phyloP scores from a whole-genome alignment of 1,284 basidiomycete genomes.

The Sporisorium sorghi region DNA sequence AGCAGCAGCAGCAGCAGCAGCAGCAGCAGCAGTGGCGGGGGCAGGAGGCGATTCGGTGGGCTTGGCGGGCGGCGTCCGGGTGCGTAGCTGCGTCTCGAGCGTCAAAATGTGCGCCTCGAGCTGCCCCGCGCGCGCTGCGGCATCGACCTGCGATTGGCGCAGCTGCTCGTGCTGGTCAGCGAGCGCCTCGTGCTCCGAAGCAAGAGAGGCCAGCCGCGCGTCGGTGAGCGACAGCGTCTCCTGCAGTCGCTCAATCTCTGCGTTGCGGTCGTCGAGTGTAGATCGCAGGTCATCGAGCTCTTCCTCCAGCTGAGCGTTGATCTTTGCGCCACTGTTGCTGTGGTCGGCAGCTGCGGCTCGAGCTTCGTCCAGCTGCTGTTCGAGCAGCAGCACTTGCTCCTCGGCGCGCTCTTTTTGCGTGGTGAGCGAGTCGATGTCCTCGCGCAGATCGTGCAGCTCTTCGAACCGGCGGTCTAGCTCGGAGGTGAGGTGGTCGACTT shows the following conservation, averaged over 20 bases:
- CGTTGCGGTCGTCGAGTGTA: constrained; percentile 11
- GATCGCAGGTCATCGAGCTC: constrained; percentile 7
- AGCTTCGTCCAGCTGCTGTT: constrained; percentile 17
- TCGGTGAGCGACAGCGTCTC: constrained; percentile 32
- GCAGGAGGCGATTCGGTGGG: not conserved
- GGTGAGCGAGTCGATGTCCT: constrained; percentile 14
- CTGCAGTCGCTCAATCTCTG: constrained; percentile 13
- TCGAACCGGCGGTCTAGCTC: constrained; percentile 33
- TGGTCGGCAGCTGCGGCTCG: not conserved
- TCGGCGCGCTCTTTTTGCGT: constrained; percentile 3
- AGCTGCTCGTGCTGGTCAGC: not conserved
- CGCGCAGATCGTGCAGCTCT: constrained; percentile 27
- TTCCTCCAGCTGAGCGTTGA: constrained; percentile 6
- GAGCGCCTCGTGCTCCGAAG: constrained; percentile 10
- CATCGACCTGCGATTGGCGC: not conserved
- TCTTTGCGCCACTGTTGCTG: not conserved
- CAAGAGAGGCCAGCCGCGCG: constrained; percentile 4
- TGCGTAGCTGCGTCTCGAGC: constrained; percentile 19
- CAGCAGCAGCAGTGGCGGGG: not conserved
- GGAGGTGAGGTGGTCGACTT: constrained; percentile 18
- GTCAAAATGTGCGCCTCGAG: constrained; percentile 20
- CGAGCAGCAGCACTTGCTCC: constrained; percentile 3
- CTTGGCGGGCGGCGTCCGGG: not conserved
- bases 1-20: too few species aligned
- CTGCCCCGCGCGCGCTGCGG: not conserved